Evolutionary conservation across 2,329 filamentous ascomycete species (phyloP).

Genomic region (Alternaria sp.): DNA sequence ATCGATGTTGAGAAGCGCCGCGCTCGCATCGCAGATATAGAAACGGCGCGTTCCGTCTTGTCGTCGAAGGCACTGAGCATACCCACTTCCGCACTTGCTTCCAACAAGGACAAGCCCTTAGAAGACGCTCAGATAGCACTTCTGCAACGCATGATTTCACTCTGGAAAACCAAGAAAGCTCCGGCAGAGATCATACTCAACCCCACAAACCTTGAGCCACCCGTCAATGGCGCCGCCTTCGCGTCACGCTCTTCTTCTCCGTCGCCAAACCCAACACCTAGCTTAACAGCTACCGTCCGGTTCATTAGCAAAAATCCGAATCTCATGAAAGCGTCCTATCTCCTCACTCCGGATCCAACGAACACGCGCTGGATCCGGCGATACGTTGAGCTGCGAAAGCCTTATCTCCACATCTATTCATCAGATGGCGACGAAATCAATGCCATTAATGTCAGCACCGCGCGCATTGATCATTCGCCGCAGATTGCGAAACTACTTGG

Average conservation of each 20-base stretch:
- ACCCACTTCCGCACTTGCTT: constrained; percentile 21
- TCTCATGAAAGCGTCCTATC: constrained; percentile 83
- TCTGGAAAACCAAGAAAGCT: constrained; percentile 65
- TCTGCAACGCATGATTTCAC: constrained; percentile 64
- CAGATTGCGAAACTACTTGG: constrained; percentile 79
- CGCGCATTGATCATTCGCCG: constrained; percentile 90
- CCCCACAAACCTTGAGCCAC: constrained; percentile 69
- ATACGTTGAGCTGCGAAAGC: constrained; percentile 89
- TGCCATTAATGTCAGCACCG: constrained; percentile 86
- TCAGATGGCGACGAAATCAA: constrained; percentile 89
- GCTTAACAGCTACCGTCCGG: constrained; percentile 78
- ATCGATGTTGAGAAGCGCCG: constrained; percentile 77
- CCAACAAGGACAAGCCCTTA: constrained; percentile 24
- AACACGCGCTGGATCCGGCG: constrained; percentile 88
- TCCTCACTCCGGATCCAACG: constrained; percentile 83
- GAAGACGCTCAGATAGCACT: constrained; percentile 52
- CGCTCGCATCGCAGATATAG: constrained; percentile 79
- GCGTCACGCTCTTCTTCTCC: constrained; percentile 50
- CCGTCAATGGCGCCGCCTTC: constrained; percentile 65
- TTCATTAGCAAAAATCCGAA: constrained; percentile 76
- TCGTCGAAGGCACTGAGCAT: constrained; percentile 58
- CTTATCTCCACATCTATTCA: constrained; percentile 90
- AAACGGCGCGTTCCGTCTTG: constrained; percentile 73
- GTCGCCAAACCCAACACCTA: constrained; percentile 59
- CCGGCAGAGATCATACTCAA: constrained; percentile 58